Evolutionary conservation across 2,329 filamentous ascomycete genomes (phyloP), one percentile per base, ranked within the genome.

Genomic region (Colletotrichum eleusines): DNA sequence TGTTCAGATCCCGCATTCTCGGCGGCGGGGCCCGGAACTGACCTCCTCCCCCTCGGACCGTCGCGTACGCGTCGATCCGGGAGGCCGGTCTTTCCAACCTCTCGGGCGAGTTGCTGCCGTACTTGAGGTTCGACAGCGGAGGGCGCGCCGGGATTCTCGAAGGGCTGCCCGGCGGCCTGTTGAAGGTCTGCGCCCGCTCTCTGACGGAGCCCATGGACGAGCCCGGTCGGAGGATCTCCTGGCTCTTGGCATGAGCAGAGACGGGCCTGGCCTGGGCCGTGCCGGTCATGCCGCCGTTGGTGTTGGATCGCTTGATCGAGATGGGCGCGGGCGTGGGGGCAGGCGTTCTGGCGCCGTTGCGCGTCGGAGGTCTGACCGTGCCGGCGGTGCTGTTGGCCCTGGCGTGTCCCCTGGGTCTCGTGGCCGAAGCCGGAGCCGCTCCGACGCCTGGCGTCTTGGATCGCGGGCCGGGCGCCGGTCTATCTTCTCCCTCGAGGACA

Each of bases 1-100:
- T 82, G 57, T 82, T 78, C 61, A 98, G 86, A 51, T 97, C 94
- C 74, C 95, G 91, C 94, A 98, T 98, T 80, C 94, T 96, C 59
- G 95, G 95, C 16, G 95, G 95, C 44, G 94, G 94, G 1, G 91
- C 91, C 72, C 90, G 86, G 77, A 86, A 4, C 20, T 44, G 42
- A n/a, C 88, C 87, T 33, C 88, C 87, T 33, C 86, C 88, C 31
- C 84, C 82, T 20, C 88, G 85, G 66, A 88, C 79, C 62, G 85
- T 83, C 54, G 85, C 82, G 38, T 68, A 71, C 11, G 48, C 66
- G 4, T 66, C 66, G 5, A 80, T 83, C 72, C 82, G 82, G 53
- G 77, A 80, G 72, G 81, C 82, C 63, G 81, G 81, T 73, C 82
- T 85, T 2, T 68, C 58, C 20, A 82, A 79, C 53, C 94, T 91